Base-by-base conservation (phyloP, 495 filamentous ascomycete species). In the Astrocystis sublimbata region DNA sequence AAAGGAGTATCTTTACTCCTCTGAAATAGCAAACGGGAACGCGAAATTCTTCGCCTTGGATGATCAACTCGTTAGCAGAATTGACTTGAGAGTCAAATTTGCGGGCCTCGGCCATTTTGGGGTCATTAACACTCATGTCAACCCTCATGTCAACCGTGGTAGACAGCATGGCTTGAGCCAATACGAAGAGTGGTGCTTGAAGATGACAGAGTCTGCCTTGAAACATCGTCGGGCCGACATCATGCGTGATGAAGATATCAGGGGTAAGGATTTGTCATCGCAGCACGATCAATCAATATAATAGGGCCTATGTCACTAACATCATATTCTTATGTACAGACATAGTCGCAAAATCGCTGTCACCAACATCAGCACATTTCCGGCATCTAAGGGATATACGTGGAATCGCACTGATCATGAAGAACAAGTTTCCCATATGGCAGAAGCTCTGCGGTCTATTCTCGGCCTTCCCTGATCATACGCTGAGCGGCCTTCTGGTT, bases 1-100 rank as follows among this genome's bases (percentile, higher is more conserved):
- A 15, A 68, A 59, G 30, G 73, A 75, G 56, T 75, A 71, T 21
- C 63, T 74, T n/a, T 71, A 70, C 26, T 65, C 65, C 13, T 12
- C 40, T n/a, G 15, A 2, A 54, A 7, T 63, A 59, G 38, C 42
- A 41, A n/a, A 33, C 36, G 1, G 62, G 26, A 6, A 6, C 47
- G 47, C 61, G 35, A 23, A 62, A 56, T 36, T 65, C 65, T 70
- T 67, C 15, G 61, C 68, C 21, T 31, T 70, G 23, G 58, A 65
- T 7, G 60, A 70, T 17, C 17, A n/a, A 2, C n/a, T 49, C 12
- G 64, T 61, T 21, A 53, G 65, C 7, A 58, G 8, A n/a, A 47
- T 67, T 31, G 65, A 68, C 53, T 59, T 67, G 24, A 60, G 63
- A 19, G 65, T 68, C 30, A 61, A 67, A 13, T 68, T 68, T 40